phyloP scores from a whole-genome alignment of 305 asterid species.

The Ruellia speciosa region DNA sequence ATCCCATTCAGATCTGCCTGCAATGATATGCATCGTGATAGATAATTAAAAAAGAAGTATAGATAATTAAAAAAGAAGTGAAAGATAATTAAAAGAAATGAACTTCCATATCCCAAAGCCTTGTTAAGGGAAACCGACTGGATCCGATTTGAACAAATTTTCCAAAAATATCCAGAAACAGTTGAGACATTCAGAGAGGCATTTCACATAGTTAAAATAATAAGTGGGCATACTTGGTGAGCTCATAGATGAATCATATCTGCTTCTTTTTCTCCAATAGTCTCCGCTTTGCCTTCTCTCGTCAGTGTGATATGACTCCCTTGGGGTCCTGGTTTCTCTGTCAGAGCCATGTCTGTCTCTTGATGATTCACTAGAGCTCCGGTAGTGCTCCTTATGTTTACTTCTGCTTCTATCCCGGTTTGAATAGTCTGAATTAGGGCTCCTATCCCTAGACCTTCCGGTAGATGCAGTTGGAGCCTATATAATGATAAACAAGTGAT shows the following conservation, averaged over 20 bases:
- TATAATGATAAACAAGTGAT: conserved; percentile 12
- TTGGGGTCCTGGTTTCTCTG: conserved; percentile 47
- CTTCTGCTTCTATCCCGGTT: conserved; percentile 44
- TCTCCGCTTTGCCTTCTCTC: conserved; percentile 42
- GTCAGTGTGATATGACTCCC: conserved; percentile 46
- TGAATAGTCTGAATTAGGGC: conserved; percentile 38
- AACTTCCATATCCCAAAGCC: not conserved
- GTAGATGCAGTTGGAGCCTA: conserved; percentile 38
- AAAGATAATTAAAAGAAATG: not conserved
- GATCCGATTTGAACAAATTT: not conserved
- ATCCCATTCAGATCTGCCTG: conserved; percentile 95
- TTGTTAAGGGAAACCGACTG: not conserved
- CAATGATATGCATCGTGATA: conserved; percentile 23
- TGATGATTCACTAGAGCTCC: conserved; percentile 34
- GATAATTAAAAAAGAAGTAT: conserved; percentile 6
- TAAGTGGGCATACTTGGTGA: conserved; percentile 57
- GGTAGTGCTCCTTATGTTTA: conserved; percentile 35
- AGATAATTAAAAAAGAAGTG: too few species aligned
- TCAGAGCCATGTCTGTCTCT: conserved; percentile 40
- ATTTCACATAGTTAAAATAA: conserved; percentile 7
- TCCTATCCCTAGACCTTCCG: conserved; percentile 44
- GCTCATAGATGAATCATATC: conserved; percentile 46
- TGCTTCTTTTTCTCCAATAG: conserved; percentile 53
- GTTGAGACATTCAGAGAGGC: conserved; percentile 6
- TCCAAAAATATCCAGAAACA: conserved; percentile 14